Conservation (phyloP, 441 rosid genomes). For the Populus hybrid region DNA sequence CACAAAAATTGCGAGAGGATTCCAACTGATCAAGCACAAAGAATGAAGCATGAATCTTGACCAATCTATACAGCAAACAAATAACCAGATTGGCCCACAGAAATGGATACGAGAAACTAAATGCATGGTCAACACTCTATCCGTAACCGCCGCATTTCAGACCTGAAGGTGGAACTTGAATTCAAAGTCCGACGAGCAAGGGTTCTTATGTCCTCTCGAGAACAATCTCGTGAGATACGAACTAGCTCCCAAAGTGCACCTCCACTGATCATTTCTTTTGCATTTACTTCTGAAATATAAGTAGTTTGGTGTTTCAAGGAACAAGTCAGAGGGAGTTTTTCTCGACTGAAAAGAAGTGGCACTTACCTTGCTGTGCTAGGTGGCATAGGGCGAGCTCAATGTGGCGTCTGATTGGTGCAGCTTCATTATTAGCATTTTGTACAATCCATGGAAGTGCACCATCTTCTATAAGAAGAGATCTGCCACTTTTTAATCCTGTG, state of each 20-base stretch:
- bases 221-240: slow-evolving; percentile 88
- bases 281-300: slow-evolving; percentile 75
- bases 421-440: slow-evolving; percentile 85
- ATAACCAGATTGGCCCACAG: background rate
- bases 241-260: slow-evolving; percentile 99
- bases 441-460: slow-evolving; percentile 97
- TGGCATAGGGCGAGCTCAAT: slow-evolving; percentile 98
- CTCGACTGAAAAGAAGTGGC: background rate
- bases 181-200: slow-evolving; percentile 72
- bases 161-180: slow-evolving; percentile 67
- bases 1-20: slow-evolving; percentile 11
- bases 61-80: slow-evolving; percentile 14
- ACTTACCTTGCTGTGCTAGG: slow-evolving; percentile 91
- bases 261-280: slow-evolving; percentile 86
- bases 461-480: slow-evolving; percentile 87
- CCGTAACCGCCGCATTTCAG: slow-evolving; percentile 77
- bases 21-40: background rate
- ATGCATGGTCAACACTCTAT: slow-evolving; percentile 55
- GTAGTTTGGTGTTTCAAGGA: slow-evolving; percentile 2
- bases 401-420: slow-evolving; percentile 93
- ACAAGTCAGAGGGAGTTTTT: background rate
- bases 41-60: background rate
- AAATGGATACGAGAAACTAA: background rate
- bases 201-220: slow-evolving; percentile 89
- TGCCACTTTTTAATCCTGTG: slow-evolving; percentile 68